phyloP scores from a whole-genome alignment of 495 filamentous ascomycete species.

The Aspergillus saccharolyticus region DNA sequence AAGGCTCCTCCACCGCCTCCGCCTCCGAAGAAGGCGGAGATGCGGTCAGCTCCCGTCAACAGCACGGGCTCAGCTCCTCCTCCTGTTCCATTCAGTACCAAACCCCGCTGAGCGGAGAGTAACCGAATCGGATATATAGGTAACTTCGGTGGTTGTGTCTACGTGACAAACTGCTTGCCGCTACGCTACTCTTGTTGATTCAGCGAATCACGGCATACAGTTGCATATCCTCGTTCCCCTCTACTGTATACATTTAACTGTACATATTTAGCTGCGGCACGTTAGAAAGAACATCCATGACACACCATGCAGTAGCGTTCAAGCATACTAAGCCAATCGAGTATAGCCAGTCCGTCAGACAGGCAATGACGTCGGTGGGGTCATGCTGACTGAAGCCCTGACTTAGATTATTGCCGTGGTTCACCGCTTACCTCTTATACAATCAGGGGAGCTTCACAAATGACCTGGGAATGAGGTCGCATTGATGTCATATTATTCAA shows the following conservation, averaged over 20 bases:
- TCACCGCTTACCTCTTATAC: neutral
- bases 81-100: conserved; percentile 38
- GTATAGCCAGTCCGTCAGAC: neutral
- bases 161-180: neutral
- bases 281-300: neutral
- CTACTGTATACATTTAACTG: neutral
- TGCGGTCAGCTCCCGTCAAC: conserved; percentile 29
- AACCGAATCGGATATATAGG: neutral
- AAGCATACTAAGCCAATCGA: neutral
- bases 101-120: conserved; percentile 36
- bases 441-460: neutral
- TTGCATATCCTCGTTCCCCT: neutral
- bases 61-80: conserved; percentile 31
- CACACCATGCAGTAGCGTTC: neutral
- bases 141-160: neutral
- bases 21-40: conserved; percentile 55
- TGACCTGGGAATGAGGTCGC: neutral
- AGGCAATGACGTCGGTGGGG: neutral
- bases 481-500: neutral
- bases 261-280: neutral
- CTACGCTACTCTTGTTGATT: neutral
- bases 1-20: conserved; percentile 64
- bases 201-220: neutral
- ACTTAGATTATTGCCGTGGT: neutral
- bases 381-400: neutral